These are phyloP conservation scores for Glycine tomentella DNA, from an alignment of 306 rosid species.

Conservation along the genomic window DNA sequence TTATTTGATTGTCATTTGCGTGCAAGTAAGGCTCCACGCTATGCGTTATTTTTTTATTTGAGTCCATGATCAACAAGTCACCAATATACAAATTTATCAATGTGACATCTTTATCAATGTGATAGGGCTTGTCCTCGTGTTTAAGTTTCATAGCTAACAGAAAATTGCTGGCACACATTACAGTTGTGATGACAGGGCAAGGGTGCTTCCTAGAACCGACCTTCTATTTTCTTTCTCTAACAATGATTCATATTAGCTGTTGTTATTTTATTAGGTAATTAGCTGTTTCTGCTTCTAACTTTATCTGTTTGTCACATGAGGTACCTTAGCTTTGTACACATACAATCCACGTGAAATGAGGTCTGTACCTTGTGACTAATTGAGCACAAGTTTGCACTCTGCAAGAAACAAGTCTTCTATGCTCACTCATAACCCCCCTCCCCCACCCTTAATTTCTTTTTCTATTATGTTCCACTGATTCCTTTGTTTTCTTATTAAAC, in stretches of 20 bases:
- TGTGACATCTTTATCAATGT: too few relatives aligned
- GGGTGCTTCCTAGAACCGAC: slow-evolving; percentile 52
- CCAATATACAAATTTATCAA: too few relatives aligned
- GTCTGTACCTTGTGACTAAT: slow-evolving; percentile 40
- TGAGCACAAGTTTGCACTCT: slow-evolving; percentile 34
- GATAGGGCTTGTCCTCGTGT: too few relatives aligned
- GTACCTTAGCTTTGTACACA: slow-evolving; percentile 53
- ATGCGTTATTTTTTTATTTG: too few relatives aligned
- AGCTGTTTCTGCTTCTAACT: slow-evolving; percentile 58
- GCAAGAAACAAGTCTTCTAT: slow-evolving; percentile 33
- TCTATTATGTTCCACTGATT: slow-evolving; percentile 38
- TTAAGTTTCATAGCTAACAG: too few relatives aligned
- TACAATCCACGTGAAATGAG: slow-evolving; percentile 65
- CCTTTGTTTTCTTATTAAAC: slow-evolving; percentile 37
- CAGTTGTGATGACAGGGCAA: slow-evolving; percentile 41
- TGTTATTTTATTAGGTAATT: slow-evolving; percentile 38
- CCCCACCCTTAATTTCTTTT: not conserved
- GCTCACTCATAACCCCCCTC: not conserved
- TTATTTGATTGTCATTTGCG: slow-evolving; percentile 28
- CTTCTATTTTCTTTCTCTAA: slow-evolving; percentile 19
- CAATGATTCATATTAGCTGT: slow-evolving; percentile 41
- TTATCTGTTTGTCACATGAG: slow-evolving; percentile 69
- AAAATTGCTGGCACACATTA: too few relatives aligned
- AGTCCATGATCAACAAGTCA: too few relatives aligned
- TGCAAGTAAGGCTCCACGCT: too few relatives aligned